Evolutionary conservation across 495 filamentous ascomycete genomes (phyloP), one percentile per base, ranked within the genome.

Genomic region (Hyaloscypha hepaticicola): DNA sequence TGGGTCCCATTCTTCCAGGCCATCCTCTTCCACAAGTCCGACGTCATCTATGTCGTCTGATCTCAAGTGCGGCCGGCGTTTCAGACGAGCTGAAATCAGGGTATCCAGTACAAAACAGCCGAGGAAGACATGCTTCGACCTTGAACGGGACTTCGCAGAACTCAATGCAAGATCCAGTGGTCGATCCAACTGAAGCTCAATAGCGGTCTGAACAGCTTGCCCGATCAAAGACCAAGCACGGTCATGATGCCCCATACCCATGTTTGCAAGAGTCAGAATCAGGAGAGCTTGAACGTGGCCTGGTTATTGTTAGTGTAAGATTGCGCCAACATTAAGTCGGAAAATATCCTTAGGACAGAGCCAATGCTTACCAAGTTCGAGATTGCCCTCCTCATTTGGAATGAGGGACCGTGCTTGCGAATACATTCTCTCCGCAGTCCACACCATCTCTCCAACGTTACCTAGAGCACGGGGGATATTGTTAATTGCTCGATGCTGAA

Each of bases 1-100:
- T 2, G 83, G 84, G 64, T 88, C 85, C 89, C 88, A 91, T 72
- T 91, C 87, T 64, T 91, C 88, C 22, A 86, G 71, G 6, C 85
- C 88, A 72, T 88, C 85, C 72, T 89, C 85, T 63, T 83, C 79
- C 12, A 87, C 68, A 11, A 79, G 69, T 1, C 79, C 77, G 33
- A 83, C 69, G 4, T 73, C 63, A 11, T 70, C 65, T 19, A 86
- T 58, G 64, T 86, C 81, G 34, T 79, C 76, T 3, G 77, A 63
- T 38, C 74, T 77, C 52, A 91, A 76, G 65, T 84, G 82, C 12
- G 86, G 82, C 21, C 79, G 77, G 31, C 78, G 74, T 0, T 74
- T 76, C 6, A 87, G 73, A 19, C 84, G 80, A 28, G 84, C 77
- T 8, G 88, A 85, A 14, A 90, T 74, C 16, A 89, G 65, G 0